A percentile compares a stretch with the other conserved stretches of the same genome.
These are phyloP conservation scores for Sordaria brevicollis DNA, from an alignment of 495 filamentous ascomycete genomes.

Conservation along the genomic window DNA sequence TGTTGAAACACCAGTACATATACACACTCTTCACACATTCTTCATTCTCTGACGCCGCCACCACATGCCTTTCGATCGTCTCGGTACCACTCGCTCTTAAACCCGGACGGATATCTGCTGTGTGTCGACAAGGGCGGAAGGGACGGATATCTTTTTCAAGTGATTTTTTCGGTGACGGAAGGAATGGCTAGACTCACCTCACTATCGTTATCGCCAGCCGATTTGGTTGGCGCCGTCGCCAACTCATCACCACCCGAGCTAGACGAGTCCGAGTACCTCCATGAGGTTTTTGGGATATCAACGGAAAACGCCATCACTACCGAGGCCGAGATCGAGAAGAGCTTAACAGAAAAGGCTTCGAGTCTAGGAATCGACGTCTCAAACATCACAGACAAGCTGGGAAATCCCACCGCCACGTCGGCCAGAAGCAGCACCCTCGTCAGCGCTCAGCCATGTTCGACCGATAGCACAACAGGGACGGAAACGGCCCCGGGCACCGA, in stretches of 20 bases:
- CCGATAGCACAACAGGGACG: not conserved
- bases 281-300: conserved; percentile 29
- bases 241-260: conserved; percentile 22
- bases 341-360: conserved; percentile 27
- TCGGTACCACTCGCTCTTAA: not conserved
- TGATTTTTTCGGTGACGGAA: not conserved
- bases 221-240: not conserved
- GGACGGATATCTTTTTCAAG: not conserved
- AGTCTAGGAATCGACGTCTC: conserved; percentile 31
- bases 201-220: conserved; percentile 5
- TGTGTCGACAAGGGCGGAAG: not conserved
- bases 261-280: conserved; percentile 29
- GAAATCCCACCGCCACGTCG: not conserved
- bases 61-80: not conserved
- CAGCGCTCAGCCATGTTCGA: not conserved
- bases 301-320: conserved; percentile 17
- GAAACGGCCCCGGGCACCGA: not conserved
- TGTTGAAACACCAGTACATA: not conserved
- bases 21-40: not conserved
- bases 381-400: not conserved
- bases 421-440: not conserved
- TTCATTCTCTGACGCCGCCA: not conserved
- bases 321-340: conserved; percentile 29
- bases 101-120: not conserved
- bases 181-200: not conserved